Conservation (phyloP, 169 alveolate species). For the Cryptosporidium tyzzeri region DNA sequence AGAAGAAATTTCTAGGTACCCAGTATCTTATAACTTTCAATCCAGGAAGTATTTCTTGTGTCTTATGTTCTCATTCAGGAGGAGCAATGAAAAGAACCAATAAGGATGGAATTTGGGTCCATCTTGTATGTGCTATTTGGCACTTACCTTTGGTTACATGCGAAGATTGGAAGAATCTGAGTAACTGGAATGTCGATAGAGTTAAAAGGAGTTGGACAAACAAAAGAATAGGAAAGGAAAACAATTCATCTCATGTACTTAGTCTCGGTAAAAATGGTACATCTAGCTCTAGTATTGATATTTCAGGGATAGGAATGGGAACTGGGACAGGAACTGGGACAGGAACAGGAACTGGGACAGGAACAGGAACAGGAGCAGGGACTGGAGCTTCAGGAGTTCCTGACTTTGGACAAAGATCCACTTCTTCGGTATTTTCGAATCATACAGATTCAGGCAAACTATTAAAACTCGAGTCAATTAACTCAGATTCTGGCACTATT, state of each 20-base stretch:
- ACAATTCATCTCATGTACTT: not conserved
- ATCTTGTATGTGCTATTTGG: constrained; percentile 70
- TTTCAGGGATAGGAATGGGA: not conserved
- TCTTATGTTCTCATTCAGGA: constrained; percentile 54
- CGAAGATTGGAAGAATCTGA: constrained; percentile 64
- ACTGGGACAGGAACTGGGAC: not conserved
- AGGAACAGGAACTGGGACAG: not conserved
- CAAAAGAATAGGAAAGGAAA: not conserved
- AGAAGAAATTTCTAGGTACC: constrained; percentile 55
- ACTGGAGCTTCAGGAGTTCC: not conserved
- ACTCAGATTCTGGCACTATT: not conserved
- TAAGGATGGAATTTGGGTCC: constrained; percentile 54
- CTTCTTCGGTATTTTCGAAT: not conserved
- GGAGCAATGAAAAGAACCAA: constrained; percentile 58
- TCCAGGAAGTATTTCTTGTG: constrained; percentile 56
- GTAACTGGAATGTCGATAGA: constrained; percentile 32
- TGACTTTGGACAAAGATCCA: not conserved
- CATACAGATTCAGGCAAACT: not conserved
- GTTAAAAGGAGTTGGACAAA: constrained; percentile 65
- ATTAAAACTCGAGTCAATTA: not conserved
- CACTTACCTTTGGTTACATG: constrained; percentile 42
- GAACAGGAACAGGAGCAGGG: not conserved
- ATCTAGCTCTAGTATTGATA: not conserved
- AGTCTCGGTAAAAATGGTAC: not conserved
- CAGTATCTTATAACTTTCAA: constrained; percentile 52